Conservation (phyloP, 2,329 filamentous ascomycete genomes). For the Diaporthe citriasiana region DNA sequence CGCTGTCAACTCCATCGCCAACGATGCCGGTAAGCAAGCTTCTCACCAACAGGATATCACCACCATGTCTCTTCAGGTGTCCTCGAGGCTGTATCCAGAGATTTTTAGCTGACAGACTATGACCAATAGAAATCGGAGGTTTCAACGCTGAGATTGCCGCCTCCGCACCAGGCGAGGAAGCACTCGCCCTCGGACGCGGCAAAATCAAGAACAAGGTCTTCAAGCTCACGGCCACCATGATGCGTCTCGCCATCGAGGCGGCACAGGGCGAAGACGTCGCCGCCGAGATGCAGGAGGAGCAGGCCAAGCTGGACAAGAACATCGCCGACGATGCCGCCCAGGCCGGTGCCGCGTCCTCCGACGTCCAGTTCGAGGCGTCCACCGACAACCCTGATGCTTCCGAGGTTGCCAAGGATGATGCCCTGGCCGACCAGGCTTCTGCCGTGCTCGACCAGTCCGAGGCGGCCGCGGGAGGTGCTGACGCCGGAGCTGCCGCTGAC, state of each 20-base stretch:
- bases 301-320: slow-evolving; percentile 61
- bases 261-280: slow-evolving; percentile 58
- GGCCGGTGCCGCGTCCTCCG: slow-evolving; percentile 59
- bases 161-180: slow-evolving; percentile 51
- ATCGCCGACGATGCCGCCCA: slow-evolving; percentile 60
- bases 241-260: slow-evolving; percentile 58
- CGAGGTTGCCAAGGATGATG: slow-evolving; percentile 19
- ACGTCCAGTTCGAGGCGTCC: slow-evolving; percentile 52
- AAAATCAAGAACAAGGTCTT: slow-evolving; percentile 66
- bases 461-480: slow-evolving; percentile 1
- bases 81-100: no score
- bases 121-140: slow-evolving; percentile 50
- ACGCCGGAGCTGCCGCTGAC: slow-evolving; percentile 2
- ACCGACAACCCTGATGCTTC: slow-evolving; percentile 31
- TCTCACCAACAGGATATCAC: neutral
- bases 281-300: slow-evolving; percentile 55
- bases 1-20: slow-evolving; percentile 59
- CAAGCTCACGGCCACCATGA: slow-evolving; percentile 60
- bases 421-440: slow-evolving; percentile 16
- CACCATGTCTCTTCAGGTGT: neutral
- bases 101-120: neutral
- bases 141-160: slow-evolving; percentile 63
- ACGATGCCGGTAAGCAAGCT: slow-evolving; percentile 54
- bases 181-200: slow-evolving; percentile 54
- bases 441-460: neutral